Evolutionary conservation across 495 filamentous ascomycete species (phyloP).

Genomic region (Penicillium nucicola): DNA sequence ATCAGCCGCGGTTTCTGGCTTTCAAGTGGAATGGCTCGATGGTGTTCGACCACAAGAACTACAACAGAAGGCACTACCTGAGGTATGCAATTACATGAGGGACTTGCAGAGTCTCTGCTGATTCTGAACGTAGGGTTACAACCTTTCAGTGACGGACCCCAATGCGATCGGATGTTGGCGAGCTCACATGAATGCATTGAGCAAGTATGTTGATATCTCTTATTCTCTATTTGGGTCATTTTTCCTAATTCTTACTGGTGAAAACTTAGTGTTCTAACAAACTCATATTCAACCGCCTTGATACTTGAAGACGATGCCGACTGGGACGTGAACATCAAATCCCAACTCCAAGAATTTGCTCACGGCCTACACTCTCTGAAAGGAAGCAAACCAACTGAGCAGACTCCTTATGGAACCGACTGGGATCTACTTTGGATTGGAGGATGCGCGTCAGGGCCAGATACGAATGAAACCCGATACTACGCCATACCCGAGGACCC

Average conservation of each 20-base stretch:
- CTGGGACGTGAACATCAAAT: constrained; percentile 52
- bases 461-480: constrained; percentile 18
- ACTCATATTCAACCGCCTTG: constrained; percentile 45
- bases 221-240: not conserved
- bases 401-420: constrained; percentile 51
- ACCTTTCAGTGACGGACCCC: constrained; percentile 1
- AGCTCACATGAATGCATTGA: constrained; percentile 36
- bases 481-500: constrained; percentile 33
- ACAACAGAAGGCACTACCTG: constrained; percentile 22
- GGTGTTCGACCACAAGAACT: constrained; percentile 33
- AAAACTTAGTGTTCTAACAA: constrained; percentile 33
- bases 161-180: constrained; percentile 32
- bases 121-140: constrained; percentile 5
- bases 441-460: constrained; percentile 38
- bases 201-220: constrained; percentile 13
- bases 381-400: constrained; percentile 25
- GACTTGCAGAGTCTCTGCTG: not conserved
- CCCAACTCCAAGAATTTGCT: constrained; percentile 50
- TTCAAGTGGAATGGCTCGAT: constrained; percentile 54
- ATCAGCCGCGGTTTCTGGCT: constrained; percentile 47
- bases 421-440: constrained; percentile 60
- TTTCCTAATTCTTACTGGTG: not conserved
- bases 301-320: constrained; percentile 58
- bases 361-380: constrained; percentile 25
- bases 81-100: constrained; percentile 3